These are phyloP conservation scores for Fusarium foetens DNA, from an alignment of 2,329 filamentous ascomycete species.

Conservation along the genomic window DNA sequence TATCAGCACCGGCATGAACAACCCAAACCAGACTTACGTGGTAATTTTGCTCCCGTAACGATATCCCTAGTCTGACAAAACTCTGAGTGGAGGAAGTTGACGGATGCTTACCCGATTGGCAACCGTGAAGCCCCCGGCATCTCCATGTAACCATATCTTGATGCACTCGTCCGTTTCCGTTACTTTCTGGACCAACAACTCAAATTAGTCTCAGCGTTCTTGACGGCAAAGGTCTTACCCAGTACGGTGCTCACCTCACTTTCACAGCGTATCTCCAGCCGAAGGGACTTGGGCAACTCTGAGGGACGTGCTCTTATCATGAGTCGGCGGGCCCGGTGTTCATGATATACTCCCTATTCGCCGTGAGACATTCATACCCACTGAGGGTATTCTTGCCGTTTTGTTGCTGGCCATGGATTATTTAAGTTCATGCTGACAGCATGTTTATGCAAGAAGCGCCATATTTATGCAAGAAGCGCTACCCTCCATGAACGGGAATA, in stretches of 20 bases:
- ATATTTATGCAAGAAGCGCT: neutral
- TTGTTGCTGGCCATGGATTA: fast-evolving
- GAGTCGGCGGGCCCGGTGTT: neutral
- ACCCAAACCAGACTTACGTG: neutral
- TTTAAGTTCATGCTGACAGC: neutral
- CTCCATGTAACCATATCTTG: neutral
- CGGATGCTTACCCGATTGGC: neutral
- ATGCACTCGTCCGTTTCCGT: neutral
- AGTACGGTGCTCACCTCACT: neutral
- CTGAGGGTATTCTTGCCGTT: neutral
- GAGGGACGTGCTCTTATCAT: neutral
- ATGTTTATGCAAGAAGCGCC: neutral
- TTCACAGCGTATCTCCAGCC: neutral
- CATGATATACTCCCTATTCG: neutral
- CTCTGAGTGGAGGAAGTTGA: fast-evolving
- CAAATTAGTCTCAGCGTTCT: too few species aligned
- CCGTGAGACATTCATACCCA: neutral
- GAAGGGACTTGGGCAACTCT: neutral
- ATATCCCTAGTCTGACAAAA: neutral
- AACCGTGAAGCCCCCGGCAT: too few species aligned
- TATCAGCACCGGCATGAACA: fast-evolving
- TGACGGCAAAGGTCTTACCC: fast-evolving
- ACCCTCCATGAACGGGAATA: neutral
- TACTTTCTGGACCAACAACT: too few species aligned
- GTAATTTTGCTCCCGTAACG: too few species aligned